A percentile compares a stretch with the other conserved stretches of the same genome.
Conservation (phyloP, 257 asterid genomes). For the Galeopsis tetrahit region DNA sequence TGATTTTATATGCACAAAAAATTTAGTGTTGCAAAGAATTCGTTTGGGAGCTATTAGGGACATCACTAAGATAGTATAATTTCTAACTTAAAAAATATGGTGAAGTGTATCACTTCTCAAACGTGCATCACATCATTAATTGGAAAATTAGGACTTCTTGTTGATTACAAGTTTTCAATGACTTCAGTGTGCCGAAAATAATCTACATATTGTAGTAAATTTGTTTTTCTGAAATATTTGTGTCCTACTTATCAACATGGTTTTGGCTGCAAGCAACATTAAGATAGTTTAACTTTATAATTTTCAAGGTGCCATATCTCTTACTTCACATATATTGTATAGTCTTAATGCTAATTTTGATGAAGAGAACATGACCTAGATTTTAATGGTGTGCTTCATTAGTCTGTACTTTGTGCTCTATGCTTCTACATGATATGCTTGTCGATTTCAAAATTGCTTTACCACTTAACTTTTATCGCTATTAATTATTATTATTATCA, state of each 20-base stretch:
- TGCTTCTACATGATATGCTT: background rate
- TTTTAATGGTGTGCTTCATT: conserved; percentile 9
- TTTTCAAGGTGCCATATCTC: conserved; percentile 20
- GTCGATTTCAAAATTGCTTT: background rate
- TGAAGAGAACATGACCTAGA: background rate
- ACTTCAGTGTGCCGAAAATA: background rate
- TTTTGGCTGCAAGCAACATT: conserved; percentile 23
- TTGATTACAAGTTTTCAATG: background rate
- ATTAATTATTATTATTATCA: background rate
- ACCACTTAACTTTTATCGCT: background rate
- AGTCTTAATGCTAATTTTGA: background rate
- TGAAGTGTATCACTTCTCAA: conserved; percentile 12
- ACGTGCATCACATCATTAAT: conserved; percentile 6
- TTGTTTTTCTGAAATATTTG: conserved; percentile 18
- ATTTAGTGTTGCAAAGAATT: background rate
- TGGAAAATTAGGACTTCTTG: conserved; percentile 8
- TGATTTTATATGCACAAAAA: background rate
- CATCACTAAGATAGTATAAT: background rate
- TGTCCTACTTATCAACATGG: conserved; percentile 16
- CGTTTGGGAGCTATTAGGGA: background rate
- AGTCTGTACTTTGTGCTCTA: conserved; percentile 11
- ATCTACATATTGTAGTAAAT: conserved; percentile 9
- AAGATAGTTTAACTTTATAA: conserved; percentile 23
- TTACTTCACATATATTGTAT: background rate
- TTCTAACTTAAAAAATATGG: background rate